These are phyloP conservation scores for Mortierella sp. DNA, from an alignment of 371 early-diverging fungal species.

Conservation along the genomic window DNA sequence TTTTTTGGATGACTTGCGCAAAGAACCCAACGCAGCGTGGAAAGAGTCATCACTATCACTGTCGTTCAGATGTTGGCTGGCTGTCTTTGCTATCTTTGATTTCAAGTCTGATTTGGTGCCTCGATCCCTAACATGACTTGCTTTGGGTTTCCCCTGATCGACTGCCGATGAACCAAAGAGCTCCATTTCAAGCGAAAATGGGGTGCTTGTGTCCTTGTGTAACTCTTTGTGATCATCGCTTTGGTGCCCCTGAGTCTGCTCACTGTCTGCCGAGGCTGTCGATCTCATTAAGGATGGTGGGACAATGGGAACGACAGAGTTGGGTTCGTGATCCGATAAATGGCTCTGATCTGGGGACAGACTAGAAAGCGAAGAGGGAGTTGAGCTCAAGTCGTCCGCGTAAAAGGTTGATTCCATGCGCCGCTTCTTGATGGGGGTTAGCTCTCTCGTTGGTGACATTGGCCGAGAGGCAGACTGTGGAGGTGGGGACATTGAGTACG, in stretches of 20 bases:
- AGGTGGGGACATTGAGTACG: conserved; percentile 27
- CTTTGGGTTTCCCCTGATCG: no score
- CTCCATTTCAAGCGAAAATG: conserved; percentile 19
- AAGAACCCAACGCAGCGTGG: no score
- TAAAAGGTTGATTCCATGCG: conserved; percentile 21
- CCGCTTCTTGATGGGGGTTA: conserved; percentile 24
- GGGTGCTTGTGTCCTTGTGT: neutral
- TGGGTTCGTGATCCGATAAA: neutral
- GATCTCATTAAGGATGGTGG: neutral
- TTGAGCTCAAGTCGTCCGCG: conserved; percentile 19
- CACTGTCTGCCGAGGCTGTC: no score
- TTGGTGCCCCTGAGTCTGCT: neutral
- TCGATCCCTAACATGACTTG: no score
- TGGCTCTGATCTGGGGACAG: conserved; percentile 24
- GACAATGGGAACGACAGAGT: neutral
- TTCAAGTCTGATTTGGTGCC: no score
- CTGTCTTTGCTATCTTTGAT: no score
- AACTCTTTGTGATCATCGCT: neutral
- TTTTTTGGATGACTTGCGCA: no score
- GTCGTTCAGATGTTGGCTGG: no score
- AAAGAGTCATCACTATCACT: no score
- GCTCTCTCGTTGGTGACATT: conserved; percentile 10
- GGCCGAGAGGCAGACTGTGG: conserved; percentile 22
- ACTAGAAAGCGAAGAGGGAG: conserved; percentile 30
- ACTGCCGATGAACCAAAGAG: conserved; percentile 19